Conservation (phyloP, 2,329 filamentous ascomycete species). For the Fusarium praegraminearum region DNA sequence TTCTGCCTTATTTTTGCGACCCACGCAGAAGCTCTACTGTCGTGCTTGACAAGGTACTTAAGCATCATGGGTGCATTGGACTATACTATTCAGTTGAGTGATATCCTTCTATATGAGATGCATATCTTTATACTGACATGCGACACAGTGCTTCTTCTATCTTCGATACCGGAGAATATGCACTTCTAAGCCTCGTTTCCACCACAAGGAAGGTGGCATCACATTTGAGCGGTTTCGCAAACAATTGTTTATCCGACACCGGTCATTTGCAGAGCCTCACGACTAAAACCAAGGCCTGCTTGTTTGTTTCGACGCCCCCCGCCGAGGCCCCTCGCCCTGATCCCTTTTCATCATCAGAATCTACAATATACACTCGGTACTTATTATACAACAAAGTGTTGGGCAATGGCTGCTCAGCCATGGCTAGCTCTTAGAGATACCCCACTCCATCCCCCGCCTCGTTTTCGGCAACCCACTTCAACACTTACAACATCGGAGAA, state of each 20-base stretch:
- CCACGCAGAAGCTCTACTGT: conserved; percentile 11
- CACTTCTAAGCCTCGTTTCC: not conserved
- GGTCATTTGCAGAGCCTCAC: conserved; percentile 19
- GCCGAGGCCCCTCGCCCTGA: not conserved
- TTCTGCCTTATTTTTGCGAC: conserved; percentile 3
- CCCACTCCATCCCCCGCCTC: conserved; percentile 5
- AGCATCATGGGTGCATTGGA: not conserved
- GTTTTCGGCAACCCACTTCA: not conserved
- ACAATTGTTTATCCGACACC: not conserved
- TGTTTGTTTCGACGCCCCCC: not conserved
- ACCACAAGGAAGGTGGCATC: not conserved
- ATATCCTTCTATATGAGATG: conserved; percentile 3
- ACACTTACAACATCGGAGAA: conserved; percentile 1
- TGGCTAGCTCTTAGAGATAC: conserved; percentile 8
- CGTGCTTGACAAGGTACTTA: not conserved
- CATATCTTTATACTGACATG: not conserved
- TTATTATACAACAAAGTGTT: not conserved
- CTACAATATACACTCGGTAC: not conserved
- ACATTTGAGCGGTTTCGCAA: not conserved
- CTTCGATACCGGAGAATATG: not conserved
- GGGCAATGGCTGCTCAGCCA: not conserved
- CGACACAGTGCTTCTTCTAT: not conserved
- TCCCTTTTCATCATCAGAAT: not conserved
- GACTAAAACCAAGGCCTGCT: not conserved
- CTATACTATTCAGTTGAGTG: not conserved